These are phyloP conservation scores for Polychytrium aggregatum DNA, from an alignment of 192 early-diverging fungal genomes.

Conservation along the genomic window DNA sequence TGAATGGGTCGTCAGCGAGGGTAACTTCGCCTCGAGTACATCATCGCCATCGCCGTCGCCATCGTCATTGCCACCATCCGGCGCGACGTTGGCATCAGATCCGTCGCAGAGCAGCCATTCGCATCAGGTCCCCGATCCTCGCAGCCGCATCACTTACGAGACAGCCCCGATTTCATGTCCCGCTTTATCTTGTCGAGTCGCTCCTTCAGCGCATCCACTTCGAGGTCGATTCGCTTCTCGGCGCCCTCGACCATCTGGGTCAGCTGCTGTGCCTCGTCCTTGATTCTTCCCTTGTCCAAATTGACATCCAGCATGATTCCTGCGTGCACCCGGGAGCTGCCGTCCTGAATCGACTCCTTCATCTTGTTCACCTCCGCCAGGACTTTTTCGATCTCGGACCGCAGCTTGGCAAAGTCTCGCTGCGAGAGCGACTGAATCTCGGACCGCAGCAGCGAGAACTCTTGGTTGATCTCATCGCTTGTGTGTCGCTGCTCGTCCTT, in stretches of 20 bases:
- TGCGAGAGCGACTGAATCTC: slow-evolving; percentile 78
- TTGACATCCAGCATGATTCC: slow-evolving; percentile 75
- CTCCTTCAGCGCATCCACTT: slow-evolving; percentile 17
- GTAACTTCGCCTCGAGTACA: no score
- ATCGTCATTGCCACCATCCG: no score
- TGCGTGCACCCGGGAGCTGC: slow-evolving; percentile 70
- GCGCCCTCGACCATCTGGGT: slow-evolving; percentile 15
- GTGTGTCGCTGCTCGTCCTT: slow-evolving; percentile 71
- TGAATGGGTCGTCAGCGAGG: no score
- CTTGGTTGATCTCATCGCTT: slow-evolving; percentile 51
- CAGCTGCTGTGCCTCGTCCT: slow-evolving; percentile 57
- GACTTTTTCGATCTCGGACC: slow-evolving; percentile 65
- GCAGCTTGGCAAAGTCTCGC: slow-evolving; percentile 69
- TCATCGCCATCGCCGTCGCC: no score
- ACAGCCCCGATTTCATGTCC: slow-evolving; percentile 7
- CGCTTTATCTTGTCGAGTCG: slow-evolving; percentile 9
- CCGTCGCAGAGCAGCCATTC: no score
- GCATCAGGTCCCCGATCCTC: no score
- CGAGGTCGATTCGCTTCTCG: slow-evolving; percentile 22
- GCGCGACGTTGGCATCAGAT: no score
- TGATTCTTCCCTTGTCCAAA: slow-evolving; percentile 79
- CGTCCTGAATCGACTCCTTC: slow-evolving; percentile 63
- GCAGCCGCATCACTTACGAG: no score
- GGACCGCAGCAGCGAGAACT: slow-evolving; percentile 70
- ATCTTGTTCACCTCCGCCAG: slow-evolving; percentile 68